phyloP scores from a whole-genome alignment of 2,329 filamentous ascomycete species.

The Zymoseptoria ardabiliae region DNA sequence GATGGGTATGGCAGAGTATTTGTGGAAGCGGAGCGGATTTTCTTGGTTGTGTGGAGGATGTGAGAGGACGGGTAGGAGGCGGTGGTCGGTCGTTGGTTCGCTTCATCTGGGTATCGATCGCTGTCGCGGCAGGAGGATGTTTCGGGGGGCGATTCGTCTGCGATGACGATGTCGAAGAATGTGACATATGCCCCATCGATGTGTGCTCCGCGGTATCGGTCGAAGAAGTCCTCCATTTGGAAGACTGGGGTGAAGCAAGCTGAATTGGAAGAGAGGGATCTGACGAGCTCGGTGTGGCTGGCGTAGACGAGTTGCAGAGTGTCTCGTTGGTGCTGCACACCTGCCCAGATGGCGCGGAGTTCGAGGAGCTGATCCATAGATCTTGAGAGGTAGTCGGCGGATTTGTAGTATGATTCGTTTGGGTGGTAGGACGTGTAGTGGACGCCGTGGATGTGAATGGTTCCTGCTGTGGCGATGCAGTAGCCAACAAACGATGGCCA shows the following conservation, averaged over 20 bases:
- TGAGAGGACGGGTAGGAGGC: neutral
- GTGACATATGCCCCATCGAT: constrained; percentile 71
- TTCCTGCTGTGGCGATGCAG: constrained; percentile 78
- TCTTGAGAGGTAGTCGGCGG: constrained; percentile 62
- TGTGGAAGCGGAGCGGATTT: neutral
- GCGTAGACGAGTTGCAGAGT: constrained; percentile 70
- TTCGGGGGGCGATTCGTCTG: constrained; percentile 39
- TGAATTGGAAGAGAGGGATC: constrained; percentile 58
- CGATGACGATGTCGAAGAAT: constrained; percentile 54
- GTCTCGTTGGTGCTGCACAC: constrained; percentile 71
- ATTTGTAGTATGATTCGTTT: constrained; percentile 57
- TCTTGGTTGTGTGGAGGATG: neutral
- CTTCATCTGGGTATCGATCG: neutral
- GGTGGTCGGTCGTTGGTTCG: neutral
- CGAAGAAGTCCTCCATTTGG: constrained; percentile 81
- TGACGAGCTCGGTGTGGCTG: constrained; percentile 74
- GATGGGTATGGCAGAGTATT: neutral
- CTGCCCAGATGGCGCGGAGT: constrained; percentile 67
- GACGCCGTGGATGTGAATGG: constrained; percentile 78
- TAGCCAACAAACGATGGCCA: constrained; percentile 85
- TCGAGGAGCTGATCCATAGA: constrained; percentile 76
- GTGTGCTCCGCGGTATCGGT: constrained; percentile 64
- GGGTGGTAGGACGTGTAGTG: constrained; percentile 61
- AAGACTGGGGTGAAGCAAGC: constrained; percentile 73
- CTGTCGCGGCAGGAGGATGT: neutral